These are phyloP conservation scores for Pyrenophora teres DNA, from an alignment of 2,329 filamentous ascomycete species.

Conservation along the genomic window DNA sequence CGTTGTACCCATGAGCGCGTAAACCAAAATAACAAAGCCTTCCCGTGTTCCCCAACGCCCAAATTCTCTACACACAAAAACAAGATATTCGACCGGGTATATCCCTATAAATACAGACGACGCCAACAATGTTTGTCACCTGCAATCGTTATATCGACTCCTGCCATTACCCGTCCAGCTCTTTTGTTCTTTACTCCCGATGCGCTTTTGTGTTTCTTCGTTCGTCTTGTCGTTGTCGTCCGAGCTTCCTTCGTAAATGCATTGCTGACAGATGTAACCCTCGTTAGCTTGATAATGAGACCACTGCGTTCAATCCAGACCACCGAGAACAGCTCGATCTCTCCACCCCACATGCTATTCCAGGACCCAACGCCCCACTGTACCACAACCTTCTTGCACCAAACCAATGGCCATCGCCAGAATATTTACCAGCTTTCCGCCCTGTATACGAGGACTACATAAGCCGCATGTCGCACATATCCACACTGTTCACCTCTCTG, in stretches of 20 bases:
- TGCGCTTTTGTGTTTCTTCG: conserved; percentile 7
- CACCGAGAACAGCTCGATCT: conserved; percentile 88
- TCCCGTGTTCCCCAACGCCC: conserved; percentile 1
- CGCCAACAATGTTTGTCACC: conserved; percentile 11
- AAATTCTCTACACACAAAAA: background rate
- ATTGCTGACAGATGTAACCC: conserved; percentile 21
- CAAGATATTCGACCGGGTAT: conserved; percentile 10
- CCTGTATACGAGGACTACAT: conserved; percentile 76
- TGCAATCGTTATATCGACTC: conserved; percentile 6
- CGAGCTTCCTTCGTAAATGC: conserved; percentile 1
- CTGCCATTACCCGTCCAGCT: conserved; percentile 12
- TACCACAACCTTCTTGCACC: conserved; percentile 79
- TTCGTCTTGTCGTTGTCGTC: background rate
- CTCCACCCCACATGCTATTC: conserved; percentile 75
- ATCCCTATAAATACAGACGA: conserved; percentile 10
- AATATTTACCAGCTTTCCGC: conserved; percentile 69
- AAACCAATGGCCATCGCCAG: conserved; percentile 74
- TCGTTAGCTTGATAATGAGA: conserved; percentile 58
- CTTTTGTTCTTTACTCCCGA: background rate
- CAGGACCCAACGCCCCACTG: conserved; percentile 64
- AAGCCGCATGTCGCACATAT: conserved; percentile 71
- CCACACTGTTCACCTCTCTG: conserved; percentile 74
- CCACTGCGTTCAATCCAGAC: conserved; percentile 75
- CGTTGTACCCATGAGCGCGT: conserved; percentile 4
- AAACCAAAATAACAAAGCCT: background rate